Conservation (phyloP, 75 land plant species). For the Pinus taeda region DNA sequence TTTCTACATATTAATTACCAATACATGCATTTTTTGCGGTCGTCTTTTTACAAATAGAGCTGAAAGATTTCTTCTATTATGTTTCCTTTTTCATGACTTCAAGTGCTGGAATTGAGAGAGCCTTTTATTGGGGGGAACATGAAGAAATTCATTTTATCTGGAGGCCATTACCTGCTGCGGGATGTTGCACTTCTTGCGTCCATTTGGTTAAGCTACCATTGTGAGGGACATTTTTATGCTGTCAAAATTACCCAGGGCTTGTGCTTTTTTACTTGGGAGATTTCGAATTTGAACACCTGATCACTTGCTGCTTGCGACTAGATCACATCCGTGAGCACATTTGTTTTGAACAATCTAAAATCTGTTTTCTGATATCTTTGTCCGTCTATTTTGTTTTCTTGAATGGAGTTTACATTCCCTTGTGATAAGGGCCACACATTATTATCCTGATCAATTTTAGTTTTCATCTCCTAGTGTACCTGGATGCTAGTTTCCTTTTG, state of each 20-base stretch:
- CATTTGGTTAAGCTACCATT: too few relatives aligned
- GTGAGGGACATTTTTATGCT: too few relatives aligned
- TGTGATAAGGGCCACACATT: conserved; percentile 3
- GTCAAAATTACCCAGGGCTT: too few relatives aligned
- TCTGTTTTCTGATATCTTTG: not conserved
- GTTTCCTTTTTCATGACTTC: not conserved
- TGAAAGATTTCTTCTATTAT: not conserved
- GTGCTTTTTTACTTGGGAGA: too few relatives aligned
- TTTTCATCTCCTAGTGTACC: not conserved
- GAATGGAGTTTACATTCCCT: conserved; percentile 1
- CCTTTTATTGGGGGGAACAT: too few relatives aligned
- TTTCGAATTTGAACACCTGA: too few relatives aligned
- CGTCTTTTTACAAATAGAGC: not conserved
- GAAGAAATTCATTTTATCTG: too few relatives aligned
- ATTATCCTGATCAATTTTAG: not conserved
- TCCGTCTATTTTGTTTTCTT: not conserved
- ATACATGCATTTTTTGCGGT: not conserved
- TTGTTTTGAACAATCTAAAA: not conserved
- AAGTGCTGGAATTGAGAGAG: not conserved
- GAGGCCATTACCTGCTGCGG: not conserved
- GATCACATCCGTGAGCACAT: too few relatives aligned
- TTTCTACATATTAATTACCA: not conserved
- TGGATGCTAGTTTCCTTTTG: not conserved
- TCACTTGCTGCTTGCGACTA: too few relatives aligned
- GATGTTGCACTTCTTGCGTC: not conserved